phyloP scores from a whole-genome alignment of 495 filamentous ascomycete species.

The Aspergillus kassunensis region DNA sequence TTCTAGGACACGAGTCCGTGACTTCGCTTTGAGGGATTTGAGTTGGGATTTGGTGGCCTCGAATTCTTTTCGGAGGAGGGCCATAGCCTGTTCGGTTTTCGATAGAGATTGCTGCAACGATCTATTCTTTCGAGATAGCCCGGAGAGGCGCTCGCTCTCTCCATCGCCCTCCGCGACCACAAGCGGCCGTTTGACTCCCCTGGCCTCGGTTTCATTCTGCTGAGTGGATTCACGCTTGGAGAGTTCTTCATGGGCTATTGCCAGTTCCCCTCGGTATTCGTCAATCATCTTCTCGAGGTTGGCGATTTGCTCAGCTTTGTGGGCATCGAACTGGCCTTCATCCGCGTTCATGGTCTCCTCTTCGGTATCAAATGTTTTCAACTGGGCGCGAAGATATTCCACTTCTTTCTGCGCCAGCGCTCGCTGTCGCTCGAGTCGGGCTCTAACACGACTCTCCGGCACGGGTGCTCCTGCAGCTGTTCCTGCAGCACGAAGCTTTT shows the following conservation, averaged over 20 bases:
- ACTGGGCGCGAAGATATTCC: conserved; percentile 85
- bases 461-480: conserved; percentile 30
- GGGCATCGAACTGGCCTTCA: conserved; percentile 66
- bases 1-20: conserved; percentile 79
- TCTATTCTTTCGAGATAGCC: conserved; percentile 78
- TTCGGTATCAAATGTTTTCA: conserved; percentile 87
- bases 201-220: conserved; percentile 29
- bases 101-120: conserved; percentile 74
- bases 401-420: conserved; percentile 85
- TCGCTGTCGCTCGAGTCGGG: conserved; percentile 80
- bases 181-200: conserved; percentile 39
- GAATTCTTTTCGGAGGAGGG: conserved; percentile 70
- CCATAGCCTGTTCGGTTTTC: conserved; percentile 59
- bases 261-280: conserved; percentile 79
- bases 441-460: conserved; percentile 53
- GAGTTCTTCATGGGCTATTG: conserved; percentile 67
- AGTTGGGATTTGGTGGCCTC: conserved; percentile 68
- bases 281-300: conserved; percentile 84
- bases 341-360: conserved; percentile 75
- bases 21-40: conserved; percentile 62
- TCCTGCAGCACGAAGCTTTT: conserved; percentile 53
- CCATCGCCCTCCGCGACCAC: conserved; percentile 63
- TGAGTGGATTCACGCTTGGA: conserved; percentile 52
- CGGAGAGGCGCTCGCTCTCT: conserved; percentile 73
- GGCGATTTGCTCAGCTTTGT: conserved; percentile 69